Percentiles rank a stretch among this genome's conserved stretches.
Conservation (phyloP, 495 filamentous ascomycete species). For the Aspergillus steynii region DNA sequence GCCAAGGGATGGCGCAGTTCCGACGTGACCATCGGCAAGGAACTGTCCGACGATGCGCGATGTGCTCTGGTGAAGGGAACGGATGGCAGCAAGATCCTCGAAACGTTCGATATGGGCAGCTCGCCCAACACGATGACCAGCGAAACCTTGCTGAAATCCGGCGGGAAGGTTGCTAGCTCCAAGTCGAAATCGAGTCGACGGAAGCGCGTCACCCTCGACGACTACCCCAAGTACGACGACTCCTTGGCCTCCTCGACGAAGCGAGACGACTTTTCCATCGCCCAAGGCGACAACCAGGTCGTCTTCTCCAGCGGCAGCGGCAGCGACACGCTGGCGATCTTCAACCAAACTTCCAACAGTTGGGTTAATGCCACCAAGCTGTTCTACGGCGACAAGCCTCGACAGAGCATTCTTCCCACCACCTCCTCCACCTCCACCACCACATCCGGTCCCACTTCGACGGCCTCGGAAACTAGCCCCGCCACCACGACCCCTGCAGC, state of each 20-base stretch:
- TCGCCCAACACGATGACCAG: constrained; percentile 78
- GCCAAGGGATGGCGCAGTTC: constrained; percentile 65
- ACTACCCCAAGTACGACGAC: constrained; percentile 78
- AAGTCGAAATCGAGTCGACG: constrained; percentile 30
- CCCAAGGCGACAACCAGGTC: constrained; percentile 60
- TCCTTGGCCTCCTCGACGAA: constrained; percentile 64
- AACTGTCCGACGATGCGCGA: constrained; percentile 59
- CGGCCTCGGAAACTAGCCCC: constrained; percentile 39
- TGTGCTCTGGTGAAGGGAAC: constrained; percentile 64
- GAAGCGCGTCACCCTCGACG: constrained; percentile 51
- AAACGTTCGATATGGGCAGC: constrained; percentile 73
- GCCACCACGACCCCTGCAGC: constrained; percentile 34
- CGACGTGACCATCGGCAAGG: constrained; percentile 56
- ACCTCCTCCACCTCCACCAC: constrained; percentile 29
- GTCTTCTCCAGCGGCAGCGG: constrained; percentile 76
- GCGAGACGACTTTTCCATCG: constrained; percentile 63
- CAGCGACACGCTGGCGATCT: constrained; percentile 65
- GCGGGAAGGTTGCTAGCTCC: constrained; percentile 36
- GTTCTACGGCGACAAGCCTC: constrained; percentile 51
- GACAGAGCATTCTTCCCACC: constrained; percentile 36
- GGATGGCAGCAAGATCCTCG: constrained; percentile 81
- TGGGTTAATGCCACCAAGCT: constrained; percentile 77
- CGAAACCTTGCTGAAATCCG: constrained; percentile 56
- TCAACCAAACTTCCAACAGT: constrained; percentile 72
- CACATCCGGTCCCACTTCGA: constrained; percentile 25